Evolutionary conservation across 2,329 filamentous ascomycete genomes (phyloP).

Genomic region (Xylariales sp.): DNA sequence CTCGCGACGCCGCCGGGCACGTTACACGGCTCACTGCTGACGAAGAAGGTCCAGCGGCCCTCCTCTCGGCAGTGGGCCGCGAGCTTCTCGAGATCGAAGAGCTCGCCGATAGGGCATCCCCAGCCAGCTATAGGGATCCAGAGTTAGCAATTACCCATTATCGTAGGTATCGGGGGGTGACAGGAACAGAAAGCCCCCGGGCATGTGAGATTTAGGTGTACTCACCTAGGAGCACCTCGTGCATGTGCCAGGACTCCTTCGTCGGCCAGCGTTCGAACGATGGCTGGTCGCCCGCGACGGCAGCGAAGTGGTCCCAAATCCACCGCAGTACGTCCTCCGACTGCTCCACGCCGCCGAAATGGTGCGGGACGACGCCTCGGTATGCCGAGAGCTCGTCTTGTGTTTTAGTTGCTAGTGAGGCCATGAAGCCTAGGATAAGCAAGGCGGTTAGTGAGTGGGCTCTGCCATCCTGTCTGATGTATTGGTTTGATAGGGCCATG

Average conservation of each 20-base stretch:
- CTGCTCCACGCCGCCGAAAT: constrained; percentile 61
- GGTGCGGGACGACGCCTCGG: constrained; percentile 53
- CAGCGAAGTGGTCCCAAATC: constrained; percentile 56
- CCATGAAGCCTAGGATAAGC: constrained; percentile 55
- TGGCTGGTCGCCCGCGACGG: constrained; percentile 59
- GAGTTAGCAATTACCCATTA: no score
- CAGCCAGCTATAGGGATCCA: constrained; percentile 51
- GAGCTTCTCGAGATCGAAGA: constrained; percentile 61
- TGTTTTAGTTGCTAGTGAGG: constrained; percentile 53
- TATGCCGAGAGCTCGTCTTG: constrained; percentile 52
- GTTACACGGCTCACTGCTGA: constrained; percentile 60
- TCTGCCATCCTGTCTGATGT: neutral
- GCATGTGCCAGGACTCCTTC: constrained; percentile 46
- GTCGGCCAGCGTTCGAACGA: constrained; percentile 55
- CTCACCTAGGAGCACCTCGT: constrained; percentile 57
- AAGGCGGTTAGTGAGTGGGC: neutral
- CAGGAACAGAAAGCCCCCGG: no score
- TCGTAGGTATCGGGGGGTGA: no score
- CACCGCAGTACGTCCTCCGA: constrained; percentile 56
- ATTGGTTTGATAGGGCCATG: no score
- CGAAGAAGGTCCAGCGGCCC: constrained; percentile 59
- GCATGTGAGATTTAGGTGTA: no score
- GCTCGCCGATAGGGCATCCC: constrained; percentile 63
- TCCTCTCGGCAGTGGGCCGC: constrained; percentile 53
- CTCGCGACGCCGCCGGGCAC: constrained; percentile 55